phyloP scores from a whole-genome alignment of 2,329 filamentous ascomycete genomes.

The Diaporthe vexans region DNA sequence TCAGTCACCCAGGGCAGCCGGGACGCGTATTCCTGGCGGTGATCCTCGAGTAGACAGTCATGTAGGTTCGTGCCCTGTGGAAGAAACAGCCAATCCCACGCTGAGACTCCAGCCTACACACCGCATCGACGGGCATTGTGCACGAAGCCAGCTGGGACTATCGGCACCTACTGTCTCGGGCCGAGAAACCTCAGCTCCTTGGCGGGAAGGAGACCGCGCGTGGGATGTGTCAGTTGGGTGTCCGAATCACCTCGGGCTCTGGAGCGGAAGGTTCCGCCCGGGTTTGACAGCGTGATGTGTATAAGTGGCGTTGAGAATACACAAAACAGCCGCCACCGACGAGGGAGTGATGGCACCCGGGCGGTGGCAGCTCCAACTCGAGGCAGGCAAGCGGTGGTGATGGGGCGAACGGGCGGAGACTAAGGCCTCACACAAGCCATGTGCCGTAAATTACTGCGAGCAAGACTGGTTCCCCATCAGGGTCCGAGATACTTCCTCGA shows the following conservation, averaged over 20 bases:
- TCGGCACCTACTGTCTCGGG: constrained; percentile 20
- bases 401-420: too few relatives aligned
- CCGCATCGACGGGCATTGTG: neutral
- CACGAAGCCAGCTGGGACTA: neutral
- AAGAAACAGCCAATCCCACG: too few relatives aligned
- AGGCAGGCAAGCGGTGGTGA: neutral
- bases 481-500: neutral
- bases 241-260: constrained; percentile 14
- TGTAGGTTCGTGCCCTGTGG: neutral
- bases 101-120: neutral
- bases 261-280: constrained; percentile 1
- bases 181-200: neutral
- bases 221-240: neutral
- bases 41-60: neutral
- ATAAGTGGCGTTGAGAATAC: neutral
- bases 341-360: neutral
- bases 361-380: neutral
- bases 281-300: neutral
- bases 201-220: neutral
- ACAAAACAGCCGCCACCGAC: neutral
- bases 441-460: neutral
- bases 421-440: neutral
- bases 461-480: neutral
- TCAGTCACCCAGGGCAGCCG: neutral
- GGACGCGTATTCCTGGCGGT: neutral